Conservation (phyloP, 371 early-diverging fungal genomes). For the Syncephalastrum contaminatum region DNA sequence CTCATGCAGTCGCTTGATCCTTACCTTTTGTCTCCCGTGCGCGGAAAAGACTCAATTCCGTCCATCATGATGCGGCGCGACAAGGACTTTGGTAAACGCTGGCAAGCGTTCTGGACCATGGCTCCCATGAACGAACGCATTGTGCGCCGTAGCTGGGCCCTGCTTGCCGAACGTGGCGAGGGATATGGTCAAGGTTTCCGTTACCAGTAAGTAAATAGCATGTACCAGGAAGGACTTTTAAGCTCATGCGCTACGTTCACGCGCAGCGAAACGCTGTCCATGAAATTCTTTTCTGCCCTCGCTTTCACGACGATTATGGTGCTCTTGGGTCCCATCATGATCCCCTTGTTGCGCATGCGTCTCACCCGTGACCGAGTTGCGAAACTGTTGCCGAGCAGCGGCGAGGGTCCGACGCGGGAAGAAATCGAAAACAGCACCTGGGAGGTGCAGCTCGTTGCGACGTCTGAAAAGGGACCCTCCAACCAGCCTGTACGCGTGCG, state of each 20-base stretch:
- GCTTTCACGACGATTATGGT: slow-evolving; percentile 33
- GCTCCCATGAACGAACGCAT: slow-evolving; percentile 51
- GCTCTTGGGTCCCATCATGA: slow-evolving; percentile 25
- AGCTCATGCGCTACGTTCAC: not conserved
- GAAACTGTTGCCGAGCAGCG: slow-evolving; percentile 47
- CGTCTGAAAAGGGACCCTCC: slow-evolving; percentile 37
- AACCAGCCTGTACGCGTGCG: slow-evolving; percentile 45
- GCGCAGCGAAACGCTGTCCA: slow-evolving; percentile 52
- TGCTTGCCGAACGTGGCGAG: slow-evolving; percentile 40
- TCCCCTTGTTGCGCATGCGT: too few relatives aligned
- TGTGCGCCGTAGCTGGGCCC: slow-evolving; percentile 52
- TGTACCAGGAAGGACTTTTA: not conserved
- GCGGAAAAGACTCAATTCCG: slow-evolving; percentile 27
- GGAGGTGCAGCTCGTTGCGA: slow-evolving; percentile 46
- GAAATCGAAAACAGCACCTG: slow-evolving; percentile 44
- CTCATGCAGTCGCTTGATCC: slow-evolving; percentile 30
- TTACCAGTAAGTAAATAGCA: slow-evolving; percentile 28
- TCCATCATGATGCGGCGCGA: slow-evolving; percentile 24
- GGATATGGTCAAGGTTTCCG: slow-evolving; percentile 57
- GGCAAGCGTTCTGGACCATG: slow-evolving; percentile 69
- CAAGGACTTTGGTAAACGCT: slow-evolving; percentile 35
- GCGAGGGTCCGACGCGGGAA: slow-evolving; percentile 63
- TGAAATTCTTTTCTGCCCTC: slow-evolving; percentile 38
- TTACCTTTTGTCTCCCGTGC: slow-evolving; percentile 32
- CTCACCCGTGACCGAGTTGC: not conserved